Evolutionary conservation across 768 basidiomycete species (phyloP).

Genomic region (Hericium erinaceus): DNA sequence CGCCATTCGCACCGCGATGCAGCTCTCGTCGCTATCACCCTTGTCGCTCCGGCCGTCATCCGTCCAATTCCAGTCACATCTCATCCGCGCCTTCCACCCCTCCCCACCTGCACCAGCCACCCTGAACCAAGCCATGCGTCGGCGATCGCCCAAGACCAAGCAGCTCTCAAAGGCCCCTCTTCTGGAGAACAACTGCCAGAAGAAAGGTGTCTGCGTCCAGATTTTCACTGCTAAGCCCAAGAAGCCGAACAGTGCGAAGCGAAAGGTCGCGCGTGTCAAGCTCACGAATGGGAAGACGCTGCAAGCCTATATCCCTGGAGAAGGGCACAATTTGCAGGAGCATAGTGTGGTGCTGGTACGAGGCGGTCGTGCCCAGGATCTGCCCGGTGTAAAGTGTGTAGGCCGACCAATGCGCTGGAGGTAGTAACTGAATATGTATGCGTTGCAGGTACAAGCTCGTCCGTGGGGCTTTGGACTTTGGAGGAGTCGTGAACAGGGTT

Average conservation of each 20-base stretch:
- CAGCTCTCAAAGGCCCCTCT: slow-evolving; percentile 64
- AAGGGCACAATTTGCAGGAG: slow-evolving; percentile 97
- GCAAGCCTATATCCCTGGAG: slow-evolving; percentile 93
- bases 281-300: slow-evolving; percentile 81
- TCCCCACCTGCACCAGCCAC: slow-evolving; percentile 54
- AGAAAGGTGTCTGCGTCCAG: slow-evolving; percentile 85
- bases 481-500: slow-evolving; percentile 77
- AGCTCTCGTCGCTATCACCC: not conserved
- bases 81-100: slow-evolving; percentile 46
- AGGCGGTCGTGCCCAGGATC: slow-evolving; percentile 93
- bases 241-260: slow-evolving; percentile 98
- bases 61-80: slow-evolving; percentile 2
- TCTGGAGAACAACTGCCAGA: slow-evolving; percentile 70
- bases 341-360: slow-evolving; percentile 93
- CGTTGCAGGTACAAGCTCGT: slow-evolving; percentile 82
- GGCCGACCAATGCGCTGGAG: not conserved
- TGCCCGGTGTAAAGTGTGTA: slow-evolving; percentile 89
- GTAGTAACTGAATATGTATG: not conserved
- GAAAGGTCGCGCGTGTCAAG: slow-evolving; percentile 93
- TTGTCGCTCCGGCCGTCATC: slow-evolving; percentile 6
- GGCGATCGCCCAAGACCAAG: slow-evolving; percentile 46
- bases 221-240: slow-evolving; percentile 80
- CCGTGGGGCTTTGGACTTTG: slow-evolving; percentile 85
- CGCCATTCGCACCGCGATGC: slow-evolving; percentile 17
- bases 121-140: slow-evolving; percentile 81